These are phyloP conservation scores for Lipomyces kockii DNA, from an alignment of 805 yeast species.

Conservation along the genomic window DNA sequence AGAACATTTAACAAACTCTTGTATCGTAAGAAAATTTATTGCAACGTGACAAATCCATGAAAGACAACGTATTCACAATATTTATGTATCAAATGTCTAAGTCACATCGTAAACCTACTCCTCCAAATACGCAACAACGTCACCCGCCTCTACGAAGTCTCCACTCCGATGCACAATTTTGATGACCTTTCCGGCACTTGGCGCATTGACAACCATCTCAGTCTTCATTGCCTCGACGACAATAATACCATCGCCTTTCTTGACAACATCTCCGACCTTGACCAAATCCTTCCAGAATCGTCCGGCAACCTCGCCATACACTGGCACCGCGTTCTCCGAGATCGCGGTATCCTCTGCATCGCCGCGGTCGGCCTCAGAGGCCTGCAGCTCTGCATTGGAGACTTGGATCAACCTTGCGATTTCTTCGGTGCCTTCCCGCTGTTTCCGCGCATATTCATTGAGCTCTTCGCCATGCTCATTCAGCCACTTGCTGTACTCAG, in stretches of 20 bases:
- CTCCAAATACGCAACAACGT: conserved; percentile 77
- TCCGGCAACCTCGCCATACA: conserved; percentile 95
- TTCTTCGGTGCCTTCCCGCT: conserved; percentile 84
- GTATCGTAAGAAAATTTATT: too few relatives aligned
- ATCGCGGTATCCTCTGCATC: conserved; percentile 57
- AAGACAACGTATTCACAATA: not conserved
- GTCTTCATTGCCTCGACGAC: conserved; percentile 99
- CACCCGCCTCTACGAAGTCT: conserved; percentile 97
- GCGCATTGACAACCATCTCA: conserved; percentile 85
- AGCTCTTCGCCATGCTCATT: conserved; percentile 74
- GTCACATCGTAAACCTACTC: not conserved
- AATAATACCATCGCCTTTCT: conserved; percentile 75
- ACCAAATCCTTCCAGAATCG: conserved; percentile 92
- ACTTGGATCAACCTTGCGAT: conserved; percentile 82
- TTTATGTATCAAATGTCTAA: not conserved
- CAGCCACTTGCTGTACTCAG: conserved; percentile 77
- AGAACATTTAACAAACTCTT: too few relatives aligned
- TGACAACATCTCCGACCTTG: conserved; percentile 73
- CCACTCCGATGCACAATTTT: conserved; percentile 82
- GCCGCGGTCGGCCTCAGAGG: conserved; percentile 51
- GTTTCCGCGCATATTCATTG: conserved; percentile 64
- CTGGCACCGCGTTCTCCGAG: conserved; percentile 78
- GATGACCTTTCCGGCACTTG: conserved; percentile 66
- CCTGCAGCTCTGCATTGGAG: conserved; percentile 73
- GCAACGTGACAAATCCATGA: too few relatives aligned